These are phyloP conservation scores for Colletotrichum sp. DNA, from an alignment of 2,329 filamentous ascomycete genomes.

Conservation along the genomic window DNA sequence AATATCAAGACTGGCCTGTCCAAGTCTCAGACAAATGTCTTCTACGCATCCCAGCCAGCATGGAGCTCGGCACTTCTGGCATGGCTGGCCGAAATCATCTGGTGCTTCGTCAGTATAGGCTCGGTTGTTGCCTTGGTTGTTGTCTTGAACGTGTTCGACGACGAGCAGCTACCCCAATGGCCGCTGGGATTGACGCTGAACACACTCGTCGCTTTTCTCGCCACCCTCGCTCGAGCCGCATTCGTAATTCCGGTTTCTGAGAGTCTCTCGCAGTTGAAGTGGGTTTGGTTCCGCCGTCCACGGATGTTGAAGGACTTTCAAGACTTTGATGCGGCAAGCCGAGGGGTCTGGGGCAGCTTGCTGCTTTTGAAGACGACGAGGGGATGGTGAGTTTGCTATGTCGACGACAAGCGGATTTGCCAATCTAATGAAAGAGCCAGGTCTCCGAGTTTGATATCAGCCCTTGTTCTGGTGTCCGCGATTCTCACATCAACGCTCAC, in stretches of 20 bases:
- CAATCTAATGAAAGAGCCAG: not conserved
- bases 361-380: not conserved
- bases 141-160: not conserved
- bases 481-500: slow-evolving; percentile 7
- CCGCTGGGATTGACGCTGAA: slow-evolving; percentile 30
- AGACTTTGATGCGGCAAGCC: slow-evolving; percentile 25
- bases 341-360: slow-evolving; percentile 22
- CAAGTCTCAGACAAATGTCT: slow-evolving; percentile 19
- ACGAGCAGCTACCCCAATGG: not conserved
- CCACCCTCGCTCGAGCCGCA: slow-evolving; percentile 26
- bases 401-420: not conserved
- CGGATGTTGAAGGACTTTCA: slow-evolving; percentile 25
- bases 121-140: not conserved
- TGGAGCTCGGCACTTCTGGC: not conserved
- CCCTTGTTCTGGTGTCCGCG: not conserved
- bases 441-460: not conserved
- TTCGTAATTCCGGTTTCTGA: slow-evolving; percentile 29
- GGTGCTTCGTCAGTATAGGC: not conserved
- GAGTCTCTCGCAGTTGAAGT: slow-evolving; percentile 29
- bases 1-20: not conserved
- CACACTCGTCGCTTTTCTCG: slow-evolving; percentile 30
- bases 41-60: not conserved
- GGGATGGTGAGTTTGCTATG: not conserved
- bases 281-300: slow-evolving; percentile 25
- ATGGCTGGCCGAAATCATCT: not conserved